Evolutionary conservation across 2,329 filamentous ascomycete genomes (phyloP).

Genomic region (Hymenoscyphus salicellus): DNA sequence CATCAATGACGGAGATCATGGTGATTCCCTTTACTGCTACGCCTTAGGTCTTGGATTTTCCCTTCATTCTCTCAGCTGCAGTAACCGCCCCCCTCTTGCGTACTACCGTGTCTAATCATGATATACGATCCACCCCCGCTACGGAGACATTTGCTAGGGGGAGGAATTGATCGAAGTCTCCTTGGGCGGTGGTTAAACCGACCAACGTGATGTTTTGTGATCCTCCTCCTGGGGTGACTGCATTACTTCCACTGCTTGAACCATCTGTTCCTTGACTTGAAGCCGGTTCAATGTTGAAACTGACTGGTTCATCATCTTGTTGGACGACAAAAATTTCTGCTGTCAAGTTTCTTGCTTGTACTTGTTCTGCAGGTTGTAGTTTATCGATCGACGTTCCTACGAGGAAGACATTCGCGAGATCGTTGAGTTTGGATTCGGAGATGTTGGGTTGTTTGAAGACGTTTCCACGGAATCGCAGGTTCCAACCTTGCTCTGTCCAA

Average conservation of each 20-base stretch:
- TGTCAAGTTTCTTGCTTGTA: slow-evolving; percentile 71
- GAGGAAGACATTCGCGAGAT: slow-evolving; percentile 68
- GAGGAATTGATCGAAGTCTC: slow-evolving; percentile 73
- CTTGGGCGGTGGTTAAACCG: slow-evolving; percentile 61
- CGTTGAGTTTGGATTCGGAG: slow-evolving; percentile 60
- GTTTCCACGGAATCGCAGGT: slow-evolving; percentile 72
- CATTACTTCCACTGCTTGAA: slow-evolving; percentile 48
- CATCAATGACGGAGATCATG: slow-evolving; percentile 74
- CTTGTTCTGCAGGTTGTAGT: slow-evolving; percentile 57
- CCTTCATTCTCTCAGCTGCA: slow-evolving; percentile 60
- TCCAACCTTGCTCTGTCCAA: slow-evolving; percentile 76
- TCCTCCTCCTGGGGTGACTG: slow-evolving; percentile 54
- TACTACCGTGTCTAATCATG: slow-evolving; percentile 61
- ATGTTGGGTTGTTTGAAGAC: slow-evolving; percentile 78
- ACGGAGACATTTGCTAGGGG: slow-evolving; percentile 58
- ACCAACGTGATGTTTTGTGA: slow-evolving; percentile 62
- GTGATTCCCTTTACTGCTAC: slow-evolving; percentile 69
- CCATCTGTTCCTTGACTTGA: slow-evolving; percentile 50
- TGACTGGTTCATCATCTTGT: slow-evolving; percentile 61
- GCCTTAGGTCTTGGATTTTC: slow-evolving; percentile 74
- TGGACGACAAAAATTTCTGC: slow-evolving; percentile 73
- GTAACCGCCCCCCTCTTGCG: slow-evolving; percentile 70
- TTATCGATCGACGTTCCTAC: slow-evolving; percentile 60
- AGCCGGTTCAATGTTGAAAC: slow-evolving; percentile 60
- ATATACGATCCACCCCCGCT: slow-evolving; percentile 48